phyloP scores from a whole-genome alignment of 345 rosid species.

The Physaria fendleri region DNA sequence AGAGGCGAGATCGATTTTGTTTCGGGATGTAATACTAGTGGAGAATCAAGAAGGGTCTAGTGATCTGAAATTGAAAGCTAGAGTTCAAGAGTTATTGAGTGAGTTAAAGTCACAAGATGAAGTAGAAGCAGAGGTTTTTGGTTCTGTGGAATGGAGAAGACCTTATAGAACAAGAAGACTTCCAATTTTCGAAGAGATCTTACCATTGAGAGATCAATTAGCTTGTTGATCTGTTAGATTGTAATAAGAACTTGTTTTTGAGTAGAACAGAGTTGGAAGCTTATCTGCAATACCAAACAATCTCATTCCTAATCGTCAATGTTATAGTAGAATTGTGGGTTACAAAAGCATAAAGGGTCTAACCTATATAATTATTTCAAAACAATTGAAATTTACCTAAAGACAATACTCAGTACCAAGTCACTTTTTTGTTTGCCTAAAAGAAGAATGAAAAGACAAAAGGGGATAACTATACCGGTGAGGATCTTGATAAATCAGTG shows the following conservation, averaged over 20 bases:
- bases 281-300: not conserved
- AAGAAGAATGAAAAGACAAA: not conserved
- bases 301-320: not conserved
- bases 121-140: not conserved
- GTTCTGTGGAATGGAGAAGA: constrained; percentile 39
- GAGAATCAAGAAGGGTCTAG: constrained; percentile 41
- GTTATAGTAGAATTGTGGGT: not conserved
- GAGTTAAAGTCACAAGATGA: constrained; percentile 33
- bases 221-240: constrained; percentile 64
- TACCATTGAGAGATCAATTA: constrained; percentile 68
- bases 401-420: not conserved
- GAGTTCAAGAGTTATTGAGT: constrained; percentile 43
- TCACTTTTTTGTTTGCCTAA: not conserved
- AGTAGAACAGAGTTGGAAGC: constrained; percentile 13
- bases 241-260: not conserved
- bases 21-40: constrained; percentile 34
- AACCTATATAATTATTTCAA: not conserved
- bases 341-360: constrained; percentile 4
- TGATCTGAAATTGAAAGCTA: constrained; percentile 44
- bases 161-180: constrained; percentile 67
- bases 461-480: not conserved
- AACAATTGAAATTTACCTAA: constrained; percentile 5
- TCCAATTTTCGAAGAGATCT: constrained; percentile 85
- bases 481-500: not conserved
- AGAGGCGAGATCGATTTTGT: constrained; percentile 48